Evolutionary conservation across 1,284 basidiomycete species (phyloP).

Genomic region (Cryptococcus sp.): DNA sequence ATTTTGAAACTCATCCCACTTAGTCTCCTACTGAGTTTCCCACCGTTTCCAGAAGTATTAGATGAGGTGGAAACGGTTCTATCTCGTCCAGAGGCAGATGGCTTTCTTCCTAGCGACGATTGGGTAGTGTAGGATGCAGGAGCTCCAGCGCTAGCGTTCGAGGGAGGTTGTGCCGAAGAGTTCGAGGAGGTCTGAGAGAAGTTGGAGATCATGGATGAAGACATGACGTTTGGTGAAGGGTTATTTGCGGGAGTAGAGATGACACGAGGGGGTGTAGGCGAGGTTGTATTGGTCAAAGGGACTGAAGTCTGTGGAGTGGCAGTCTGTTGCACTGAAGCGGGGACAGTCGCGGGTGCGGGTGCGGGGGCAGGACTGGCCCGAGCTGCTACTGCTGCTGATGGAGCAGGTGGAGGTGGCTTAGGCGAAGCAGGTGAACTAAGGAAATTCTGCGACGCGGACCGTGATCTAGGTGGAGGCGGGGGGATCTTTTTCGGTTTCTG

Average conservation of each 20-base stretch:
- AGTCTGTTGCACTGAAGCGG: conserved; percentile 4
- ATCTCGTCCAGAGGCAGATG: conserved; percentile 12
- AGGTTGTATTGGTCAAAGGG: not conserved
- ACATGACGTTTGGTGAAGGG: conserved; percentile 10
- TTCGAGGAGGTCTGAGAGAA: not conserved
- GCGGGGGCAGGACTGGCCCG: not conserved
- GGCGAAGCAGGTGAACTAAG: not conserved
- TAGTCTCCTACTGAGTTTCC: conserved; percentile 24
- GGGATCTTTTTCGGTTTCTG: not conserved
- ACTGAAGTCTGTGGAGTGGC: conserved; percentile 1
- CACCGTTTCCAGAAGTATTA: conserved; percentile 15
- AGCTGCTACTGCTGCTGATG: not conserved
- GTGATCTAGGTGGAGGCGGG: not conserved
- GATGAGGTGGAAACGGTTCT: conserved; percentile 14
- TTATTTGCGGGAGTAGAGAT: not conserved
- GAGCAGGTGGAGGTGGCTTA: not conserved
- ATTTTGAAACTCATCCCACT: conserved; percentile 38
- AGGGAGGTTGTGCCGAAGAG: not conserved
- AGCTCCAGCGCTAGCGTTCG: conserved; percentile 4
- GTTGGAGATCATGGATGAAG: conserved; percentile 15
- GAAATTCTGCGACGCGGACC: not conserved
- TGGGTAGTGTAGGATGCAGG: conserved; percentile 5
- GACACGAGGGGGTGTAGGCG: not conserved
- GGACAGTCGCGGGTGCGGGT: conserved; percentile 6
- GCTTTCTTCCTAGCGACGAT: conserved; percentile 9